A percentile compares a stretch with the other conserved stretches of the same genome.
These are phyloP conservation scores for Dendrothele bispora DNA, from an alignment of 768 basidiomycete species.

Conservation along the genomic window DNA sequence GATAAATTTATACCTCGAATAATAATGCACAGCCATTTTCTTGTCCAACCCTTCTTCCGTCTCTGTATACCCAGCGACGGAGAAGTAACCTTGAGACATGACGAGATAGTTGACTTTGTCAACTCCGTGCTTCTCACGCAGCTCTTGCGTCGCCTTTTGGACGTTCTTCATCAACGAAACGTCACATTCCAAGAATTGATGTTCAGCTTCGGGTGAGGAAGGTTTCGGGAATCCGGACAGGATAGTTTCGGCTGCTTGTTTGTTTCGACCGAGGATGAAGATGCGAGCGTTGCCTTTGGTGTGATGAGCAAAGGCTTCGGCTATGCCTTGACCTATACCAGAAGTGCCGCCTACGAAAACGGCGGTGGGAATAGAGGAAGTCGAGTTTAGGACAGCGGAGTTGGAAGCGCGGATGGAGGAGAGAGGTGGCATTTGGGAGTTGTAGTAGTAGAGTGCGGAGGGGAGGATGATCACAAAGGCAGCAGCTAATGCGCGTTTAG, in stretches of 20 bases:
- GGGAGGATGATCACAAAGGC: background rate
- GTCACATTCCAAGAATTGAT: slow-evolving; percentile 34
- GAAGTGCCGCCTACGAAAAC: slow-evolving; percentile 17
- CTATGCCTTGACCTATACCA: slow-evolving; percentile 27
- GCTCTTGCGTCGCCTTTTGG: slow-evolving; percentile 20
- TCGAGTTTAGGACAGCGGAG: slow-evolving; percentile 8
- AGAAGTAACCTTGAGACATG: slow-evolving; percentile 31
- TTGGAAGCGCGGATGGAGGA: slow-evolving; percentile 15
- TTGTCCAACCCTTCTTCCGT: slow-evolving; percentile 35
- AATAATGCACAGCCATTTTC: slow-evolving; percentile 32
- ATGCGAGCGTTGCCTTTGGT: slow-evolving; percentile 37
- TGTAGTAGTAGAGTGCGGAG: background rate
- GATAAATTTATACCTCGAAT: slow-evolving; percentile 34
- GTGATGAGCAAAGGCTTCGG: slow-evolving; percentile 30
- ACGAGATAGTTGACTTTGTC: slow-evolving; percentile 37
- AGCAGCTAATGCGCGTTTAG: too few species aligned
- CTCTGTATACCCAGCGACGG: slow-evolving; percentile 29
- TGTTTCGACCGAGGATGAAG: slow-evolving; percentile 32
- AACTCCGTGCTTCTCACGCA: slow-evolving; percentile 17
- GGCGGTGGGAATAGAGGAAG: slow-evolving; percentile 7
- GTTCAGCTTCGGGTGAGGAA: slow-evolving; percentile 11
- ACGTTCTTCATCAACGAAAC: slow-evolving; percentile 30
- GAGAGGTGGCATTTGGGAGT: slow-evolving; percentile 12
- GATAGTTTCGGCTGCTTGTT: slow-evolving; percentile 26
- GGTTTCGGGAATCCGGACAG: slow-evolving; percentile 27